Percentiles rank a stretch among this genome's conserved stretches.
Evolutionary conservation across 352 stramenopile genomes (phyloP).

Genomic region (Pythium diclinum): DNA sequence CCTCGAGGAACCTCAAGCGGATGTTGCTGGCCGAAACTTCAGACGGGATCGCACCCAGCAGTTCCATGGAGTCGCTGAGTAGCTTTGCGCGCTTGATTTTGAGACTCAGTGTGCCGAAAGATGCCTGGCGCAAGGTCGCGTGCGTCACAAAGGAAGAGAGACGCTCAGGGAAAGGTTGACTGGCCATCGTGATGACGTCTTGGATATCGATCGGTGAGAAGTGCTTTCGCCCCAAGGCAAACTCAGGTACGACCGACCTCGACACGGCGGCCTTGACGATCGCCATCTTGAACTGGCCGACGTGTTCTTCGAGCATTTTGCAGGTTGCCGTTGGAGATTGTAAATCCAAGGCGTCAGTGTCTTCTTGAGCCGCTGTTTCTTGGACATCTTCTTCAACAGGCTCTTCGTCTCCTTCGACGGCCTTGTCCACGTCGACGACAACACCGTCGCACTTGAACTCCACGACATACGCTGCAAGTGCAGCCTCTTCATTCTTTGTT

Average conservation of each 20-base stretch:
- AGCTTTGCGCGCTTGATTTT: slow-evolving; percentile 3
- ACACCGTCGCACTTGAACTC: background rate
- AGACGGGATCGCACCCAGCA: background rate
- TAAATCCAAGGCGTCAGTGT: background rate
- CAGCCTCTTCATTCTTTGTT: background rate
- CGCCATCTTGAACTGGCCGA: background rate
- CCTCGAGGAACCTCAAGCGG: slow-evolving; percentile 62
- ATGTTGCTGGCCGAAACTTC: slow-evolving; percentile 12
- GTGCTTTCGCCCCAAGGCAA: background rate
- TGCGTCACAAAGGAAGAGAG: slow-evolving; percentile 12
- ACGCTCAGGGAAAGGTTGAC: slow-evolving; percentile 13
- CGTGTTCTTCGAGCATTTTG: background rate
- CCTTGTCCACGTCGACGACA: background rate
- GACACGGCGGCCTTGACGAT: background rate
- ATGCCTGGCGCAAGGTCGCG: background rate
- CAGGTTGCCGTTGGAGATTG: background rate
- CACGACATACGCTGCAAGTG: background rate
- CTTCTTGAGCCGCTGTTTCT: background rate
- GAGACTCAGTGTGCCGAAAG: slow-evolving; percentile 2
- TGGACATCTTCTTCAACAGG: background rate
- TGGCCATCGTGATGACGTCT: background rate
- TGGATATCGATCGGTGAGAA: background rate
- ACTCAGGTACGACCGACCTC: background rate
- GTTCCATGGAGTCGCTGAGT: slow-evolving; percentile 12
- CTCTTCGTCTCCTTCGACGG: background rate